A percentile compares a stretch with the other conserved stretches of the same genome.
These are phyloP conservation scores for Hericium coralloides DNA, from an alignment of 768 basidiomycete species.

Conservation along the genomic window DNA sequence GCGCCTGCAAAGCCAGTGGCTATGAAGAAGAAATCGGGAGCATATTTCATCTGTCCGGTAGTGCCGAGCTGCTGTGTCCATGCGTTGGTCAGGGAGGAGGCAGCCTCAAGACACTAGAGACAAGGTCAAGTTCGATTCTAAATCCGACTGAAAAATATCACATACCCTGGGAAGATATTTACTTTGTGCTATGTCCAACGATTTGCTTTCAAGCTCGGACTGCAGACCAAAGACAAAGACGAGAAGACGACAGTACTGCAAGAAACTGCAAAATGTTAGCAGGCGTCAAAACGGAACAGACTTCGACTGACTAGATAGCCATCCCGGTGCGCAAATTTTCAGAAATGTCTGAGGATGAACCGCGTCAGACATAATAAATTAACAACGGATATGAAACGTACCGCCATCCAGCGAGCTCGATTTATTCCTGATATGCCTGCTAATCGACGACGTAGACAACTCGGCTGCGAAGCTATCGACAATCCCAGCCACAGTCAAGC, in stretches of 20 bases:
- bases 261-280: constrained; percentile 1
- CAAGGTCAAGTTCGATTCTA: background rate
- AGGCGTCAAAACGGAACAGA: background rate
- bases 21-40: constrained; percentile 15
- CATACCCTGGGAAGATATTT: constrained; percentile 6
- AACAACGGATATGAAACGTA: background rate
- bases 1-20: constrained; percentile 12
- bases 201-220: background rate
- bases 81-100: constrained; percentile 6
- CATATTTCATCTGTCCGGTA: constrained; percentile 4
- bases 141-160: background rate
- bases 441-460: background rate
- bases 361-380: background rate
- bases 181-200: constrained; percentile 1
- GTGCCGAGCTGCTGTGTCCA: constrained; percentile 8
- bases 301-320: background rate
- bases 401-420: background rate
- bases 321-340: background rate
- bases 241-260: constrained; percentile 11
- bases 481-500: background rate
- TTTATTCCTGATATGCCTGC: background rate
- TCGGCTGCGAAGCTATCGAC: background rate
- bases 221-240: constrained; percentile 12
- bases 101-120: constrained; percentile 9
- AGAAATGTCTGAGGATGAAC: background rate